Conservation (phyloP, 2,329 filamentous ascomycete species). For the Aureobasidium melanogenum region DNA sequence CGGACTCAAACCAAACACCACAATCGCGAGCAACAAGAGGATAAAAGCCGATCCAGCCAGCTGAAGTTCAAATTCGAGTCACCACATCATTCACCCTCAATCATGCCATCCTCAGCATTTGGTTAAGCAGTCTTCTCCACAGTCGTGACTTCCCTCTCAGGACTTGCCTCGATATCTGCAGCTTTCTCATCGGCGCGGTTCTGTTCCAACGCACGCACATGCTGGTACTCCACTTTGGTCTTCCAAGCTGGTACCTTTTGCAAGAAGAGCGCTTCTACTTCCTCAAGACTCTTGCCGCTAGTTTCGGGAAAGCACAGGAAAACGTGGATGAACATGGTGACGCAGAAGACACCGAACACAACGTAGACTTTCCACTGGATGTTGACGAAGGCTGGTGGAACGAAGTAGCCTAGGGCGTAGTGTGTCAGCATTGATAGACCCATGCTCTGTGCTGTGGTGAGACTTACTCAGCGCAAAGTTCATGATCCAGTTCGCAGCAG, state of each 20-base stretch:
- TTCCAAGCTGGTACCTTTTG: slow-evolving; percentile 52
- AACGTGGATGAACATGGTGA: slow-evolving; percentile 58
- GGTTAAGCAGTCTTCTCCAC: background rate
- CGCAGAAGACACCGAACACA: slow-evolving; percentile 66
- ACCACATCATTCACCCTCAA: background rate
- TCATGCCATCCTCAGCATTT: background rate
- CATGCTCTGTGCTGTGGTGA: no score
- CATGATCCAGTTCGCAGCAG: slow-evolving; percentile 49
- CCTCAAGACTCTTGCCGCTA: background rate
- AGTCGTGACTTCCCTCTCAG: slow-evolving; percentile 4
- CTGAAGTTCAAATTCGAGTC: background rate
- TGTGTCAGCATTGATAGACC: background rate
- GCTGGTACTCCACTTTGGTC: slow-evolving; percentile 22
- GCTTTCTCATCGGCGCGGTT: slow-evolving; percentile 17
- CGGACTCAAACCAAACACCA: no score
- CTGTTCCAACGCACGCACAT: slow-evolving; percentile 16
- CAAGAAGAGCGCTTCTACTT: slow-evolving; percentile 56
- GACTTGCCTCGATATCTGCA: slow-evolving; percentile 13
- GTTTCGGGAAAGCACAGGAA: slow-evolving; percentile 43
- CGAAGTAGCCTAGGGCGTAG: slow-evolving; percentile 17
- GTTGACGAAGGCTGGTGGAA: slow-evolving; percentile 49
- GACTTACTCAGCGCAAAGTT: background rate
- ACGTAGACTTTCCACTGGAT: slow-evolving; percentile 56
- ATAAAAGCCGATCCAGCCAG: background rate
- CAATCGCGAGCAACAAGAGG: background rate